Conservation (phyloP, 441 rosid genomes). For the Geranium incanum region DNA sequence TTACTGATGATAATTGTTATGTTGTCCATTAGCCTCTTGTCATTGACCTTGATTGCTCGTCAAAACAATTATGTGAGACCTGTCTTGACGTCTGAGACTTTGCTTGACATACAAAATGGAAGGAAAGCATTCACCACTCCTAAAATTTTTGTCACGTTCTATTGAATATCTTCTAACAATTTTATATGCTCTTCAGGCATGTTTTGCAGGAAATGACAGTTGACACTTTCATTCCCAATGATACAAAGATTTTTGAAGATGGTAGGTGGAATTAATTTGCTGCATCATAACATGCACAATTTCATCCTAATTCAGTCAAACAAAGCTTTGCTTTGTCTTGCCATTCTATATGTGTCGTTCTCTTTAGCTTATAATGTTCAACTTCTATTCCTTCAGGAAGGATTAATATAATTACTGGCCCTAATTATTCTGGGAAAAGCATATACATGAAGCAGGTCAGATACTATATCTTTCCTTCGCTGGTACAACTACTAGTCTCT, state of each 20-base stretch:
- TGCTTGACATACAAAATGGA: slow-evolving; percentile 75
- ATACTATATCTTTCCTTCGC: slow-evolving; percentile 11
- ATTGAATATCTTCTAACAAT: slow-evolving; percentile 4
- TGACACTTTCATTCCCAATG: slow-evolving; percentile 90
- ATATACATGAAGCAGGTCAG: slow-evolving; percentile 88
- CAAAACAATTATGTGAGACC: slow-evolving; percentile 91
- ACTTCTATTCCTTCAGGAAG: slow-evolving; percentile 47
- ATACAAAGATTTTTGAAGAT: slow-evolving; percentile 54
- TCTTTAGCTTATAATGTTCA: slow-evolving; percentile 15
- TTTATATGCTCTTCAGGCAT: slow-evolving; percentile 49
- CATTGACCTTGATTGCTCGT: slow-evolving; percentile 77
- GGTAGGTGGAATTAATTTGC: slow-evolving; percentile 36
- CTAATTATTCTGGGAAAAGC: slow-evolving; percentile 96
- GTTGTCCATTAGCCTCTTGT: slow-evolving; percentile 53
- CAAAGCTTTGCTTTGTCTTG: slow-evolving; percentile 16
- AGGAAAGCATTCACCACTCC: slow-evolving; percentile 40
- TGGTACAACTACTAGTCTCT: slow-evolving; percentile 2
- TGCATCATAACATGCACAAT: slow-evolving; percentile 13
- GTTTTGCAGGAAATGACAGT: slow-evolving; percentile 98
- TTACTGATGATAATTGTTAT: slow-evolving; percentile 20
- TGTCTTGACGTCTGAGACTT: slow-evolving; percentile 55
- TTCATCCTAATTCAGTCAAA: slow-evolving; percentile 15
- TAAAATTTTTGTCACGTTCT: not conserved
- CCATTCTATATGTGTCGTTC: slow-evolving; percentile 17
- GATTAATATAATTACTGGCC: slow-evolving; percentile 86